These are phyloP conservation scores for Picea glauca DNA, from an alignment of 75 land plant genomes.

Conservation along the genomic window DNA sequence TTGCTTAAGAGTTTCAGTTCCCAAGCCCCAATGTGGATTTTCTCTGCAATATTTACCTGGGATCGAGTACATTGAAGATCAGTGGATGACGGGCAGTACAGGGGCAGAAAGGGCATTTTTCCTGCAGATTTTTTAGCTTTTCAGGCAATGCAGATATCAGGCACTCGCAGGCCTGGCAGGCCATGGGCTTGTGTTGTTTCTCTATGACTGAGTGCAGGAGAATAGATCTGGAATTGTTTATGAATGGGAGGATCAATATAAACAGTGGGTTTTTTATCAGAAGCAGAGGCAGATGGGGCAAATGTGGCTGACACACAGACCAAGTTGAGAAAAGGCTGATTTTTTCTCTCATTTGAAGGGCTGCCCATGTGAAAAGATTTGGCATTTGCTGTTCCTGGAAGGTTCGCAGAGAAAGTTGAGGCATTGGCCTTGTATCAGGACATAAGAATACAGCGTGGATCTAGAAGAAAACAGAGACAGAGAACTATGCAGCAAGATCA, in stretches of 20 bases:
- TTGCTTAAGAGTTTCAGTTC: not conserved
- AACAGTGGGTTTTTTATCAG: slow-evolving; percentile 37
- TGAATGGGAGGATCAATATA: slow-evolving; percentile 13
- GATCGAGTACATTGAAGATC: not conserved
- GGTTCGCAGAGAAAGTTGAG: not conserved
- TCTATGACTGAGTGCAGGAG: too few relatives aligned
- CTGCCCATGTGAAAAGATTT: not conserved
- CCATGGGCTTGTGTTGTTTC: slow-evolving; percentile 7
- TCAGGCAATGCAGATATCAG: slow-evolving; percentile 5
- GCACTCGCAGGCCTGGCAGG: not conserved
- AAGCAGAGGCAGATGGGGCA: slow-evolving; percentile 51
- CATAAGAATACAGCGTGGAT: not conserved
- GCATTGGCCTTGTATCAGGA: not conserved
- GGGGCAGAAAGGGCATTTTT: too few relatives aligned
- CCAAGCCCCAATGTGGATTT: slow-evolving; percentile 1
- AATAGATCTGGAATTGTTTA: slow-evolving; percentile 3
- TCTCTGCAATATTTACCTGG: not conserved
- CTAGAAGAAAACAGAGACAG: not conserved
- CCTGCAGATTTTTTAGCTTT: not conserved
- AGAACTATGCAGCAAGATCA: slow-evolving; percentile 41
- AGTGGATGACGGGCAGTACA: not conserved
- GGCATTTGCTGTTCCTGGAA: not conserved
- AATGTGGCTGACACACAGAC: slow-evolving; percentile 32
- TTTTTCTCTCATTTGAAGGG: not conserved
- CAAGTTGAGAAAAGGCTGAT: not conserved